Evolutionary conservation across 2,329 filamentous ascomycete species (phyloP).

Genomic region (Catunica adiposa): DNA sequence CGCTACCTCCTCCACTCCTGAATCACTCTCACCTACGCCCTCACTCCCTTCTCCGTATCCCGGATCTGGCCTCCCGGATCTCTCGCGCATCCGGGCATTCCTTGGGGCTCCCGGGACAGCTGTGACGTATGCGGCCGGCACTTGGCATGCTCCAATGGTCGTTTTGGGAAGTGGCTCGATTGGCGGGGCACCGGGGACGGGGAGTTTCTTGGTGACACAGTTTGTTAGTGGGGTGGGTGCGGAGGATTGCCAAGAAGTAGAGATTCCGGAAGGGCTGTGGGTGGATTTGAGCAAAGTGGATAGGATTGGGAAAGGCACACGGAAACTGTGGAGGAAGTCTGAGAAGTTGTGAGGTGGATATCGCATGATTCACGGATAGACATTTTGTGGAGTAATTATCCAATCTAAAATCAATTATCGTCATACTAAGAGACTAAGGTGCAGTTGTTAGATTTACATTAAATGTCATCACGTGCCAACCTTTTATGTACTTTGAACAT

Average conservation of each 20-base stretch:
- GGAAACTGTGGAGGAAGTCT: neutral
- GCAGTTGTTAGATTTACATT: neutral
- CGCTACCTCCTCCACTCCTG: constrained; percentile 19
- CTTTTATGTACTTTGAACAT: neutral
- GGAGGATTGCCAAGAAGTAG: constrained; percentile 80
- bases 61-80: constrained; percentile 53
- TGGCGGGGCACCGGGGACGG: constrained; percentile 41
- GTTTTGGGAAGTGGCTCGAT: constrained; percentile 52
- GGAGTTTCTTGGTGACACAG: constrained; percentile 84
- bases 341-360: neutral
- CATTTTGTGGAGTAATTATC: neutral
- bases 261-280: neutral
- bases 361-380: too few relatives aligned
- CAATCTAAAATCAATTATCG: too few relatives aligned
- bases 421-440: too few relatives aligned
- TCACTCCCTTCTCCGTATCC: constrained; percentile 28
- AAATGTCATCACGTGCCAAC: neutral
- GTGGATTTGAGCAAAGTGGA: neutral
- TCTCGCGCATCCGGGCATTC: constrained; percentile 57
- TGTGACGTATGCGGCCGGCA: constrained; percentile 80
- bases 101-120: constrained; percentile 62
- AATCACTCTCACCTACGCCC: constrained; percentile 15
- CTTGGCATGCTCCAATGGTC: constrained; percentile 95
- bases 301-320: neutral
- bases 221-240: constrained; percentile 64